Evolutionary conservation across 371 early-diverging fungal genomes (phyloP).

Genomic region (Rhizopus sp.): DNA sequence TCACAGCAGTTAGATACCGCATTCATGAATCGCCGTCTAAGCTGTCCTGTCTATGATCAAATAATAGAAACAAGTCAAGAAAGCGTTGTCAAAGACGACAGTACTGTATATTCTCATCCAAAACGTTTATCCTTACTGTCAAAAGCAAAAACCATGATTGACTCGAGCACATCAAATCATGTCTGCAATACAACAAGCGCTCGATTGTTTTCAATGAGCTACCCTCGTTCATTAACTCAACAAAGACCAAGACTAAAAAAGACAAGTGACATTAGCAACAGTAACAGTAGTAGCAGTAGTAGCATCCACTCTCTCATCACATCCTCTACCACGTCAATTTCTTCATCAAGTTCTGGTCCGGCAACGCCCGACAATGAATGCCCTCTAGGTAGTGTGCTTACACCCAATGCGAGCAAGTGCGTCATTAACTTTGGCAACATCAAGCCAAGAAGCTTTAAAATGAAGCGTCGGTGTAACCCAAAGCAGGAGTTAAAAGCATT

Average conservation of each 20-base stretch:
- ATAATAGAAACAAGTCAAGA: not conserved
- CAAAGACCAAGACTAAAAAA: slow-evolving; percentile 93
- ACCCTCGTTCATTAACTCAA: too few species aligned
- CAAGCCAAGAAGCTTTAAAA: slow-evolving; percentile 17
- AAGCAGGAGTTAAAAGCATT: slow-evolving; percentile 32
- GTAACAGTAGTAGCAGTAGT: slow-evolving; percentile 71
- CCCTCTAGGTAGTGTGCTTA: slow-evolving; percentile 5
- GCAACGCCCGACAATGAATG: not conserved
- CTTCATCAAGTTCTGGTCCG: not conserved
- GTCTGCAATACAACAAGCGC: too few species aligned
- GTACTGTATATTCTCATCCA: too few species aligned
- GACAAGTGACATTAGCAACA: slow-evolving; percentile 84
- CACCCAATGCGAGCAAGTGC: slow-evolving; percentile 11
- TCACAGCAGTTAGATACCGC: too few species aligned
- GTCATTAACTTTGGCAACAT: slow-evolving; percentile 18
- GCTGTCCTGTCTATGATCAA: slow-evolving; percentile 5
- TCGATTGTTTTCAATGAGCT: too few species aligned
- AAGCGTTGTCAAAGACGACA: too few species aligned
- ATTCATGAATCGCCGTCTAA: not conserved
- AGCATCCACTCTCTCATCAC: slow-evolving; percentile 3
- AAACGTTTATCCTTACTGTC: too few species aligned
- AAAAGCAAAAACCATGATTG: too few species aligned
- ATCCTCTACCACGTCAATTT: slow-evolving; percentile 1
- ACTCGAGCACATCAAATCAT: too few species aligned
- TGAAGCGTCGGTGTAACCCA: slow-evolving; percentile 17